These are phyloP conservation scores for Cordyceps cateniannulata DNA, from an alignment of 2,329 filamentous ascomycete species.

Conservation along the genomic window DNA sequence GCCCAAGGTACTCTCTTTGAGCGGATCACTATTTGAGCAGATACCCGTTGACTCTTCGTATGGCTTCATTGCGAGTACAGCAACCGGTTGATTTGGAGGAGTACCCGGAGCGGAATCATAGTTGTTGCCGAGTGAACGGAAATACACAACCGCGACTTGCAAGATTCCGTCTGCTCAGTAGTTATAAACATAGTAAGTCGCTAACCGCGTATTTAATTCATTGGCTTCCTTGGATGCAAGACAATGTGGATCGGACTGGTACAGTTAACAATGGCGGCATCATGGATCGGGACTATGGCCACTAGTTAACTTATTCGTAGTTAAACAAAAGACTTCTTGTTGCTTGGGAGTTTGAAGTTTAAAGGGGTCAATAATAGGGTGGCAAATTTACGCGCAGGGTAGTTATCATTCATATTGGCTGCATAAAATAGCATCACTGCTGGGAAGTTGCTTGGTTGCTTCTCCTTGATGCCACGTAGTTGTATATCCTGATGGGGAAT, in stretches of 20 bases:
- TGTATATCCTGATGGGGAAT: not conserved
- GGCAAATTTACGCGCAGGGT: not conserved
- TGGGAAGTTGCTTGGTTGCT: not conserved
- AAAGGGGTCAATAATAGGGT: not conserved
- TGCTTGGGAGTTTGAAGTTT: not conserved
- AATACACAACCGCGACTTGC: no score
- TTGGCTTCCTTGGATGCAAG: not conserved
- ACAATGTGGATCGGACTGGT: not conserved
- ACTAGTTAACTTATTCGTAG: no score
- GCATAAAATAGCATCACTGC: not conserved
- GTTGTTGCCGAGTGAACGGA: no score
- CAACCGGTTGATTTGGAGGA: no score
- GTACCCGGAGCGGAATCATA: no score
- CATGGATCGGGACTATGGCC: not conserved
- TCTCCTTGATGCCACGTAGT: not conserved
- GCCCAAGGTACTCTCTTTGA: no score
- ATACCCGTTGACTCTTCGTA: no score
- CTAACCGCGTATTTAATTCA: no score
- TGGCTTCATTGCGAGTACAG: no score
- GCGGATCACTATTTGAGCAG: no score
- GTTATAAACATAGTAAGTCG: no score
- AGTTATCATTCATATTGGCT: not conserved
- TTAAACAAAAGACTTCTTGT: not conserved
- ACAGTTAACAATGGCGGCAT: not conserved
- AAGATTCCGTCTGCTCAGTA: no score